phyloP scores from a whole-genome alignment of 208 protist genomes.

The Leishmania tropica region DNA sequence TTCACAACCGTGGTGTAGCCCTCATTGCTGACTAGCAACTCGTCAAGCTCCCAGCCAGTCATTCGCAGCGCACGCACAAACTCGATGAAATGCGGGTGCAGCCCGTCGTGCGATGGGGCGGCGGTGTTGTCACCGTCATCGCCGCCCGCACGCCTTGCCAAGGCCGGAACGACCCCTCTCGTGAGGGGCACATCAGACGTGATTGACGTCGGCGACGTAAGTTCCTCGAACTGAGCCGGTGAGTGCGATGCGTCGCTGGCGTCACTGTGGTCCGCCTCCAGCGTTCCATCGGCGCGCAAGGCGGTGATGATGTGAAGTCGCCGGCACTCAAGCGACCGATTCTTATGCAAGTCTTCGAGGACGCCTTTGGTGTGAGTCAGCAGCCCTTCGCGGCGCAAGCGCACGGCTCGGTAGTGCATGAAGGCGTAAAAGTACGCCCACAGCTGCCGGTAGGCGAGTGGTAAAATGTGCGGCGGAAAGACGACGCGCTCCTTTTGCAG shows the following conservation, averaged over 20 bases:
- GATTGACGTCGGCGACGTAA: conserved; percentile 17
- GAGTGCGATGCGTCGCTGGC: not conserved
- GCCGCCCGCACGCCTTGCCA: not conserved
- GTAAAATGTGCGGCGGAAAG: conserved; percentile 23
- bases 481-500: conserved; percentile 18
- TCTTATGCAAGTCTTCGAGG: not conserved
- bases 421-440: conserved; percentile 76
- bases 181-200: not conserved
- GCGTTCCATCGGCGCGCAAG: conserved; percentile 40
- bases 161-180: not conserved
- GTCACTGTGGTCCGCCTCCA: conserved; percentile 2
- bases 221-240: conserved; percentile 1
- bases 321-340: not conserved
- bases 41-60: conserved; percentile 49
- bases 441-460: conserved; percentile 35
- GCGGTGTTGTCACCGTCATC: not conserved
- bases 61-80: conserved; percentile 39
- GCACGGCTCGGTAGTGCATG: conserved; percentile 26
- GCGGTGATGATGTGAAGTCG: conserved; percentile 36
- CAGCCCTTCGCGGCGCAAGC: not conserved
- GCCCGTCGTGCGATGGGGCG: conserved; percentile 13
- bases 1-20: conserved; percentile 48
- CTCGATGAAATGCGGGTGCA: conserved; percentile 35
- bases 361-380: not conserved
- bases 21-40: conserved; percentile 39